Evolutionary conservation across 768 basidiomycete species (phyloP), one percentile per base, ranked within the genome.

Genomic region (Podaxis mareebaensis): DNA sequence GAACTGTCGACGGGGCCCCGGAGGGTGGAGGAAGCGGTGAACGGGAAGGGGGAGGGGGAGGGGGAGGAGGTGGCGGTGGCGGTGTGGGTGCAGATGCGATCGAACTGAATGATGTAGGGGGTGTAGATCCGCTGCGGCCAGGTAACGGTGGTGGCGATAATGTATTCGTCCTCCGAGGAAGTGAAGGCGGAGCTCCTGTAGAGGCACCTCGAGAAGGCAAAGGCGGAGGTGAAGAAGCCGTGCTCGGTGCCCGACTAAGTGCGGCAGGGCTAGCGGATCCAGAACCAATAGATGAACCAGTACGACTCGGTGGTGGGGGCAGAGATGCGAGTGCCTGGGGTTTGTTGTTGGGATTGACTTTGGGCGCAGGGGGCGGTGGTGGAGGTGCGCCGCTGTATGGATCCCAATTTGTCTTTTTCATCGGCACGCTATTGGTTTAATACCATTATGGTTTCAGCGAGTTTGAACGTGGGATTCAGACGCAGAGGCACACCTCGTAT

Each of bases 331-430:
- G 62, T 42, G 54, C 66, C 68, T 70, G 36, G 15, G 79, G 78
- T 55, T 77, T 75, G 20, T 71, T 71, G 54, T 65, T 74, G 20
- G 67, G 39, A 63, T 75, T 77, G 12, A 74, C 68, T 60, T 75
- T 70, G 5, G 82, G 77, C 20, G 82, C 75, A n/a, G 83, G 80
- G 8, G 82, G 79, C 0, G 82, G 79, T 1, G 85, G 79, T 5
- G 80, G 75, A 17, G 77, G 75, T n/a, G 77, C 74, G 26, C 82
- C 83, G 68, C 81, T 85, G 64, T 84, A 81, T 40, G 78, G 86
- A 71, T 89, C 83, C 86, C 87, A 90, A 66, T 82, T 87, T 7
- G 85, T 83, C 61, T 85, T 85, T 62, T 82, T 83, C 69, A 88
- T 73, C 3, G 88, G 81, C 5, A 80, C 74, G 67, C 88, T 89